A percentile compares a stretch with the other conserved stretches of the same genome.
These are phyloP conservation scores for Bacidia rubella DNA, from an alignment of 495 filamentous ascomycete genomes.

Conservation along the genomic window DNA sequence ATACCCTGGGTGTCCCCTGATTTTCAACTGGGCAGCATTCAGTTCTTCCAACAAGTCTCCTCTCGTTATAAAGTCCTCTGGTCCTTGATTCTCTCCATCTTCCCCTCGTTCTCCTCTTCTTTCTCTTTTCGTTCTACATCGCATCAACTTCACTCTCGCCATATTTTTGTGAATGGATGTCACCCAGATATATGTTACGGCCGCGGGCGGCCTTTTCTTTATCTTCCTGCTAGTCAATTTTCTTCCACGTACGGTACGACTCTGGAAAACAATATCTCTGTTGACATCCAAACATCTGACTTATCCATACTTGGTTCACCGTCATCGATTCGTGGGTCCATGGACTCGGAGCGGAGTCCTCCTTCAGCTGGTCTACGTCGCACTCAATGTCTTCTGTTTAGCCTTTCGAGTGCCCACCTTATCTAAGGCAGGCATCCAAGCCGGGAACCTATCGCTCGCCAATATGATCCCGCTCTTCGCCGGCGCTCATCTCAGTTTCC, in stretches of 20 bases:
- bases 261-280: slow-evolving; percentile 4
- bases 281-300: slow-evolving; percentile 11
- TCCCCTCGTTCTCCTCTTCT: not conserved
- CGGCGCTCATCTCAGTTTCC: slow-evolving; percentile 18
- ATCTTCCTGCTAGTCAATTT: slow-evolving; percentile 6
- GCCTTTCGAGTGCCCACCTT: not conserved
- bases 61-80: not conserved
- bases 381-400: slow-evolving; percentile 1
- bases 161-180: slow-evolving; percentile 1
- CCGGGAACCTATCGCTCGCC: slow-evolving; percentile 1
- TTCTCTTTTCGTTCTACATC: not conserved
- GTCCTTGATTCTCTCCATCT: not conserved
- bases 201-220: slow-evolving; percentile 5
- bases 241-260: slow-evolving; percentile 2
- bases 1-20: not conserved
- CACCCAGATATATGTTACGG: slow-evolving; percentile 2
- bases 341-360: slow-evolving; percentile 1
- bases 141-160: not conserved
- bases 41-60: too few relatives aligned
- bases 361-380: slow-evolving; percentile 1
- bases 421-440: not conserved
- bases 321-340: not conserved
- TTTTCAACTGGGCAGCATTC: not conserved
- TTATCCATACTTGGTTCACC: slow-evolving; percentile 2
- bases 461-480: slow-evolving; percentile 13